Percentiles rank a stretch among this genome's conserved stretches.
Conservation (phyloP, 2,329 filamentous ascomycete genomes). For the Fusarium sp. region DNA sequence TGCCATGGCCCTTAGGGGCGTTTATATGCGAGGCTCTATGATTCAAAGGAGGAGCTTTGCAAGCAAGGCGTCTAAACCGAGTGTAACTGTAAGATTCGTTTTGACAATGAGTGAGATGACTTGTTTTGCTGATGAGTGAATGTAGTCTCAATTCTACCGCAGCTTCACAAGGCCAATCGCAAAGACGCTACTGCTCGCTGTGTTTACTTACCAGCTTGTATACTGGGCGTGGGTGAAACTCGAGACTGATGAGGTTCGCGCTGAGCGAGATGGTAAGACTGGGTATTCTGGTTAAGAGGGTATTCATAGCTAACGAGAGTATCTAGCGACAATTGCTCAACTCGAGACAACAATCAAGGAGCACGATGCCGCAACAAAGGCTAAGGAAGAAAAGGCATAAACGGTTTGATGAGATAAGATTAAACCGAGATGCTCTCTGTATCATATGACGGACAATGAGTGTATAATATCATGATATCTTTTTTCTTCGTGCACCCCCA, state of each 20-base stretch:
- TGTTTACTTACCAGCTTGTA: constrained; percentile 82
- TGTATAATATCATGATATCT: neutral
- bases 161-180: constrained; percentile 79
- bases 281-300: constrained; percentile 4
- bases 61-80: constrained; percentile 44
- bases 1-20: constrained; percentile 1
- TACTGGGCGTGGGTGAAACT: constrained; percentile 83
- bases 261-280: constrained; percentile 67
- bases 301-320: constrained; percentile 8
- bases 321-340: constrained; percentile 49
- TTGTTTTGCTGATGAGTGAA: neutral
- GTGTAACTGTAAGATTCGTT: constrained; percentile 38
- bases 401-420: neutral
- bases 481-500: neutral
- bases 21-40: neutral
- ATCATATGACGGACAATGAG: neutral
- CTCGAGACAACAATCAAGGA: constrained; percentile 55
- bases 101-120: neutral
- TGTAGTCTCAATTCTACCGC: constrained; percentile 77
- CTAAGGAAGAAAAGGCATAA: constrained; percentile 35
- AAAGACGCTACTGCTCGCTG: constrained; percentile 79
- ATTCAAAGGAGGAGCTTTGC: constrained; percentile 38
- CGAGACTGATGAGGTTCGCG: constrained; percentile 76
- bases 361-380: constrained; percentile 46
- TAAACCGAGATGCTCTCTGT: neutral